These are phyloP conservation scores for Oldenlandia corymbosa DNA, from an alignment of 257 asterid genomes.

Conservation along the genomic window DNA sequence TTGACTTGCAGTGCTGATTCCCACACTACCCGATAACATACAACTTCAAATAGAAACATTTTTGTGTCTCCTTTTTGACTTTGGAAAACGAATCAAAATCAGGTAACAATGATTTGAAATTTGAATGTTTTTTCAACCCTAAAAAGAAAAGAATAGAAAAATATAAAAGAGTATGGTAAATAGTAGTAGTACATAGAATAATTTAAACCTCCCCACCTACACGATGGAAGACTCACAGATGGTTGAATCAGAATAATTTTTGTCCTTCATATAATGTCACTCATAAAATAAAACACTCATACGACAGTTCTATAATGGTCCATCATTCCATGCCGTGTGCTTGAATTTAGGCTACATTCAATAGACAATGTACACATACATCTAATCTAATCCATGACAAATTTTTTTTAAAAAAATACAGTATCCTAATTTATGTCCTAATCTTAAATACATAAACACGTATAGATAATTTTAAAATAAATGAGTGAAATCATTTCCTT, in stretches of 20 bases:
- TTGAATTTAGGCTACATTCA: not conserved
- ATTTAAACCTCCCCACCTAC: slow-evolving; percentile 7
- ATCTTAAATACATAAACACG: too few relatives aligned
- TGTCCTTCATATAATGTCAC: not conserved
- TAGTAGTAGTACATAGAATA: too few relatives aligned
- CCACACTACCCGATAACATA: too few relatives aligned
- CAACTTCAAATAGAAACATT: not conserved
- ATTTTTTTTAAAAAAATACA: too few relatives aligned
- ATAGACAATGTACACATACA: too few relatives aligned
- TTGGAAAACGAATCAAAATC: not conserved
- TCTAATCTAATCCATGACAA: too few relatives aligned
- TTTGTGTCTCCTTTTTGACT: not conserved
- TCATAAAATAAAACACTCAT: not conserved
- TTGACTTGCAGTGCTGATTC: too few relatives aligned
- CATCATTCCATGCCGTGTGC: not conserved
- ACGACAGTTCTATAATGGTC: not conserved
- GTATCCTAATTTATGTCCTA: too few relatives aligned
- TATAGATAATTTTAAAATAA: too few relatives aligned
- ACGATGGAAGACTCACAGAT: not conserved
- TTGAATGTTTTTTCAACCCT: slow-evolving; percentile 3
- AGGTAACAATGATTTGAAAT: not conserved
- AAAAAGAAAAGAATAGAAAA: not conserved
- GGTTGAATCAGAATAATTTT: not conserved
- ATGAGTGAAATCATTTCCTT: too few relatives aligned
- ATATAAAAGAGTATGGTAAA: too few relatives aligned